Evolutionary conservation across 129 eudicot genomes (phyloP), one percentile per base, ranked within the genome.

Genomic region (Lactuca saligna): DNA sequence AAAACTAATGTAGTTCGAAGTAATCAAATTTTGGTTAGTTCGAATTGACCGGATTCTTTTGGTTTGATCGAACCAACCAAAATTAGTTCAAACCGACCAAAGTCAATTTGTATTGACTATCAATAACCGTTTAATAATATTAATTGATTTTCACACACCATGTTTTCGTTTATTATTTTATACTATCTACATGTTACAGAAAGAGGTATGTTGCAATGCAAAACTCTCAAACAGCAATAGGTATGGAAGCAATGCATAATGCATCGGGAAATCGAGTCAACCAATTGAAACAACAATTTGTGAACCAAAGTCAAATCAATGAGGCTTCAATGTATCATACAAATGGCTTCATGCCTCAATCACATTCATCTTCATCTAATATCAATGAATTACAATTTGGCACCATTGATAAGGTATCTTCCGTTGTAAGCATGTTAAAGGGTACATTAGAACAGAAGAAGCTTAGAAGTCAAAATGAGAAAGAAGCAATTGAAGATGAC

Each of bases 401-500:
- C 46, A 44, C 64, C 20, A 71, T 61, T 1, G 96, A 89, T 62
- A 86, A 82, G 29, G 91, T 90, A 53, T 90, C 97, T 39, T 86
- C 91, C 34, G 94, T 90, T 14, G 97, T 90, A 42, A 86, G 83
- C 85, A 90, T 90, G 97, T 80, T 86, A 48, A 90, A 90, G 81
- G 94, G 97, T 20, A 86, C 97, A 6, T 65, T 90, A 73, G 97
- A 90, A 66, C 91, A 94, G 69, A 90, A 86, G 76, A 86, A 81
- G 66, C 79, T 86, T 15, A 37, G 61, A 29, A 83, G 66, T 81
- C 87, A 79, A 5, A 48, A 63, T 54, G 86, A 75, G 33, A 79
- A 73, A 73, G 86, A 80, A 82, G 75, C 77, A 4, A 69, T 76
- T 66, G 93, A 84, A 48, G 78, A 84, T 66, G 79, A 75, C 65